Base-by-base conservation (phyloP, 306 rosid species). In the Alnus rubra region DNA sequence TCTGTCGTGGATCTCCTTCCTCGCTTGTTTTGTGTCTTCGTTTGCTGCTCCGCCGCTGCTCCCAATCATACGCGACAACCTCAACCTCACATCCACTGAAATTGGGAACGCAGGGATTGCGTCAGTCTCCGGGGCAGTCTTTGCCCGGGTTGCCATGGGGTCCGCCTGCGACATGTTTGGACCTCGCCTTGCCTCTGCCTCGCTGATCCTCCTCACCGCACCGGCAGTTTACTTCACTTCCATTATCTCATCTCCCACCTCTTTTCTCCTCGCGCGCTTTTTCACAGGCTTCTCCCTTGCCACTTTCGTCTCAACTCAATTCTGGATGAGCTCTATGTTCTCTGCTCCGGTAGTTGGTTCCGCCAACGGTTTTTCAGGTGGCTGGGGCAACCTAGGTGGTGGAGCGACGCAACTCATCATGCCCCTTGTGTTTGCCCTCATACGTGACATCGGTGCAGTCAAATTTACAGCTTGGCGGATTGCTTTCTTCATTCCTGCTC, bases 321-420 rank as follows among this genome's bases (percentile, higher is more conserved):
- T 90, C 87, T 94, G 95, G 98, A 94, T 92, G 98, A 94, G 95
- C 86, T 92, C 98, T 11, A 92, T 92, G 97, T 94, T 94, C 75
- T 88, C 97, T 0, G 49, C 93, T 2, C 86, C 84, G 1, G 90
- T 92, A 0, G 97, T 94, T 42, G 98, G 92, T 31, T 50, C 88
- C 8, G 97, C 97, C 53, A 94, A 91, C 28, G 97, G 97, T 0
- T 64, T 94, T 7, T 69, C 97, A 0, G 97, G 86, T 11, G 98
- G 97, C 0, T 94, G 97, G 98, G 97, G 98, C 0, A 94, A 94
- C 88, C 82, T 94, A 1, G 97, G 97, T 4, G 98, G 97, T 37
- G 98, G 97, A 0, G 94, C 95, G 0, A 86, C 97, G 1, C 98
- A 94, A 54, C 93, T 94, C n/a, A 86, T 94, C 53, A 94, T 92